Percentiles rank a stretch among this genome's conserved stretches.
These are phyloP conservation scores for Gaeumannomyces tritici DNA, from an alignment of 2,329 filamentous ascomycete genomes.

Conservation along the genomic window DNA sequence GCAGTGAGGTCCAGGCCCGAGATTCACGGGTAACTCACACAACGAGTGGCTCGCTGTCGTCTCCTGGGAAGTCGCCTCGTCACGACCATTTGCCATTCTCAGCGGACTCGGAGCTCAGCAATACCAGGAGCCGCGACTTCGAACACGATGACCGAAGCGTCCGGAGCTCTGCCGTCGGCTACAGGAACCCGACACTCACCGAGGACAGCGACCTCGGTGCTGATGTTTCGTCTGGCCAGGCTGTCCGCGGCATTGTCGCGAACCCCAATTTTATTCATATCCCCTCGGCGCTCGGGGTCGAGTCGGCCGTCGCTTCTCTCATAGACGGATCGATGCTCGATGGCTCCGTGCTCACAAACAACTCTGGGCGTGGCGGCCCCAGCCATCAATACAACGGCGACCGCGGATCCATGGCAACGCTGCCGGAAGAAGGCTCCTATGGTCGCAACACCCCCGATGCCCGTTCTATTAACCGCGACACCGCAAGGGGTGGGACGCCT, in stretches of 20 bases:
- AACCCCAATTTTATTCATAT: slow-evolving; percentile 71
- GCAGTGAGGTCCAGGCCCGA: slow-evolving; percentile 45
- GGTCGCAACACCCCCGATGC: slow-evolving; percentile 24
- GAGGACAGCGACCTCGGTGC: slow-evolving; percentile 43
- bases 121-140: slow-evolving; percentile 37
- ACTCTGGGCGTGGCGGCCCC: slow-evolving; percentile 40
- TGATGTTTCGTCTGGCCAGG: slow-evolving; percentile 46
- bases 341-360: slow-evolving; percentile 58
- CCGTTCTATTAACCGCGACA: slow-evolving; percentile 22
- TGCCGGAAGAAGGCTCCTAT: slow-evolving; percentile 22
- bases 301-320: slow-evolving; percentile 85
- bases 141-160: slow-evolving; percentile 51
- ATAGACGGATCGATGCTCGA: slow-evolving; percentile 63
- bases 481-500: neutral
- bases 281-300: slow-evolving; percentile 50
- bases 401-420: slow-evolving; percentile 25
- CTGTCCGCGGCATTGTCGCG: slow-evolving; percentile 59
- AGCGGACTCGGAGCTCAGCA: slow-evolving; percentile 45
- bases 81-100: slow-evolving; percentile 34
- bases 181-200: slow-evolving; percentile 38
- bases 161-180: slow-evolving; percentile 45
- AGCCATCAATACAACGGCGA: slow-evolving; percentile 20
- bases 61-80: slow-evolving; percentile 46
- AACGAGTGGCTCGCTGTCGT: slow-evolving; percentile 48
- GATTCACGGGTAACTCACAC: slow-evolving; percentile 44